These are phyloP conservation scores for Penicillium herquei DNA, from an alignment of 495 filamentous ascomycete genomes.

Conservation along the genomic window DNA sequence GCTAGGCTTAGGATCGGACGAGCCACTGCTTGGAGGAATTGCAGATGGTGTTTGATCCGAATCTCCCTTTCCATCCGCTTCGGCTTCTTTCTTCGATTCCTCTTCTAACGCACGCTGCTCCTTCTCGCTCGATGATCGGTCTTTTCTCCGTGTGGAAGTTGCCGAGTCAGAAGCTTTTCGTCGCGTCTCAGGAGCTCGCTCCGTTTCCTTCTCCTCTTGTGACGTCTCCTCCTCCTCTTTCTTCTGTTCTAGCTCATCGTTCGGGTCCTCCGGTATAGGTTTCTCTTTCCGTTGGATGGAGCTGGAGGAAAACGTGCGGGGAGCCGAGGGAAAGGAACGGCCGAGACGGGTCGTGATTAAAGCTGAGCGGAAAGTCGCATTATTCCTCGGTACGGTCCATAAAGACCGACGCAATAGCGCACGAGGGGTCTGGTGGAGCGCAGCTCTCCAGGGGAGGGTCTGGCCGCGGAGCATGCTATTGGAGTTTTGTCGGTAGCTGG, in stretches of 20 bases:
- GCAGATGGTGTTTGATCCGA: conserved; percentile 46
- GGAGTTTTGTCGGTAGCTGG: conserved; percentile 12
- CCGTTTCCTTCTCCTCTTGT: conserved; percentile 34
- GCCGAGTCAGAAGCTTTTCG: conserved; percentile 37
- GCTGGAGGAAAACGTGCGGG: conserved; percentile 45
- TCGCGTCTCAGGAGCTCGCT: conserved; percentile 28
- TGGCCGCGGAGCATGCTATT: conserved; percentile 55
- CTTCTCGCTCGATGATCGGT: conserved; percentile 36
- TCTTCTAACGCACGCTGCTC: conserved; percentile 41
- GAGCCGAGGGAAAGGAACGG: conserved; percentile 28
- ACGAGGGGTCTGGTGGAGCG: conserved; percentile 47
- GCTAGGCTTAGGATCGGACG: conserved; percentile 47
- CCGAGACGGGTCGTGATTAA: conserved; percentile 28
- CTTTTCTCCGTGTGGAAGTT: conserved; percentile 35
- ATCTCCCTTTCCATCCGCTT: conserved; percentile 40
- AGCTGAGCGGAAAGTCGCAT: conserved; percentile 37
- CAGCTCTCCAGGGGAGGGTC: conserved; percentile 56
- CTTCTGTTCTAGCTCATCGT: conserved; percentile 34
- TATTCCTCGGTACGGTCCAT: conserved; percentile 34
- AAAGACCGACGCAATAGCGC: conserved; percentile 33
- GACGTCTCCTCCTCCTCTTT: conserved; percentile 31
- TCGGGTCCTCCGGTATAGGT: conserved; percentile 37
- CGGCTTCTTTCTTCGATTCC: conserved; percentile 39
- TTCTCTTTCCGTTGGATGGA: conserved; percentile 44
- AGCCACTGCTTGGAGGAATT: conserved; percentile 40